Evolutionary conservation across 2,329 filamentous ascomycete genomes (phyloP), one percentile per base, ranked within the genome.

Genomic region (Pyrenophora tritici-repentis): DNA sequence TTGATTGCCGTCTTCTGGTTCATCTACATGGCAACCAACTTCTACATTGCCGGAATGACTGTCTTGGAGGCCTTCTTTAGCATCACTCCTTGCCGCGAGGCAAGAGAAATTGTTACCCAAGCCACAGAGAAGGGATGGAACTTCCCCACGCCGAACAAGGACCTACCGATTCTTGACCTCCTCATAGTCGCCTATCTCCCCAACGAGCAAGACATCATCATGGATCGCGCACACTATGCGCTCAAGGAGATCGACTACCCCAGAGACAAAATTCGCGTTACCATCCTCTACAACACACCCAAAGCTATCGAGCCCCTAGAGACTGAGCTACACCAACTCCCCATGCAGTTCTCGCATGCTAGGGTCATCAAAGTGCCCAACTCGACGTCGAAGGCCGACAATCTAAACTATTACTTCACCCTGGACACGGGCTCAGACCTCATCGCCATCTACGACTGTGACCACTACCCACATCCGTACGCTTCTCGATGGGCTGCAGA

Each of bases 141-240:
- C 5, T 77, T 78, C 44, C 75, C 75, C 10, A 77, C 75, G 8
- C 62, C 73, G 9, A 70, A 77, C 47, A 61, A 68, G 39, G 61
- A 77, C 12, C 65, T 80, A 2, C 71, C 72, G 1, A 72, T 75
- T 20, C 67, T 80, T 14, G 78, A 80, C 53, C 65, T 80, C 34
- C 67, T 79, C 45, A 78, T 80, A 46, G 78, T 80, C 2, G 78
- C 78, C 12, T 80, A 80, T 55, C 67, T 80, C n/a, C 78, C 78
- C 4, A 80, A 80, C 50, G 78, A 80, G 59, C 69, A 78, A 59
- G 76, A 79, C 43, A 80, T 80, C 44, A 78, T 80, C 56, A 71
- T 78, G 61, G 77, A 78, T 40, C 75, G 78, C 7, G 71, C 77
- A 12, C 63, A 76, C 20, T 79, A 80, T 55, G 75, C 76, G 3